Base-by-base conservation (phyloP, 345 rosid species). In the Rubroshorea leprosula region DNA sequence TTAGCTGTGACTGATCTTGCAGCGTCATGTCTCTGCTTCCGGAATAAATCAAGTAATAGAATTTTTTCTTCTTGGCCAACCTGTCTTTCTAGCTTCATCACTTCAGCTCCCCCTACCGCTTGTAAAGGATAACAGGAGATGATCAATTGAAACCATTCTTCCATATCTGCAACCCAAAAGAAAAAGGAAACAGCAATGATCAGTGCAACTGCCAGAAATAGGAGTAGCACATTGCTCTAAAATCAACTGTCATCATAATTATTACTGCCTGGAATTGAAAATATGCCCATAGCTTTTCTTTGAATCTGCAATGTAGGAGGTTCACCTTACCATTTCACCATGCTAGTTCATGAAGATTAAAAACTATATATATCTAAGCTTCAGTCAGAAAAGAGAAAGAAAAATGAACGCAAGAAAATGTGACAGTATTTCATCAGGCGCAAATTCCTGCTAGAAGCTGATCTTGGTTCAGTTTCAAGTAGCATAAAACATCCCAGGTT, bases 121-220 rank as follows among this genome's bases (percentile, higher is more conserved):
- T 75, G 75, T 21, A 84, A 46, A 48, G 95, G 95, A 73, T 86
- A 92, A 82, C 96, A 92, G 70, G 89, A 77, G 48, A 85, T 39
- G 74, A 86, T 83, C 67, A 92, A 78, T 61, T 77, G 83, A 67
- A 86, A 77, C 98, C 95, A 92, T 54, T 84, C 93, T 68, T 83
- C 86, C 90, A 77, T 80, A 68, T 82, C 98, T 92, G 59, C 65
- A 54, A 43, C 41, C 51, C 57, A 35, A 18, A 31, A 20, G 46
- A 45, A 26, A 26, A 17, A 51, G 16, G 39, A 17, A 41, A 43
- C 16, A 23, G 5, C 9, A 21, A 56, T n/a, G n/a, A n/a, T 52
- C 21, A 47, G 6, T 49, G 25, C 16, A 29, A 51, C 25, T 47
- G 23, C 35, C 56, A 19, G 23, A 63, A 56, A 54, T 24, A 46